phyloP scores from a whole-genome alignment of 805 yeast genomes.

The Metschnikowia corniflorae region DNA sequence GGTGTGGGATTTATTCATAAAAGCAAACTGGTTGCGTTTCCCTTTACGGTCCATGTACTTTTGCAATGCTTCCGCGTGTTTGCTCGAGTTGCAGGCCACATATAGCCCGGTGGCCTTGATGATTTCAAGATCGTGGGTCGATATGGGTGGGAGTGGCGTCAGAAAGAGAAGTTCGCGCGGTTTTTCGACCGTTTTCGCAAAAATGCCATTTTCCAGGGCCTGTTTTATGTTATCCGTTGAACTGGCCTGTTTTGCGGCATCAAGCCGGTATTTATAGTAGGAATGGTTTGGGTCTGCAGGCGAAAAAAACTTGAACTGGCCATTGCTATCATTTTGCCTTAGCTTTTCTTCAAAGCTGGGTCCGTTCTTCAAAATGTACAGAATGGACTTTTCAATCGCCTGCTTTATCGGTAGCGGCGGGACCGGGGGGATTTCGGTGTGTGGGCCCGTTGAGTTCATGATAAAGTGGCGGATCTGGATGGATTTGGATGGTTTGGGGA shows the following conservation, averaged over 20 bases:
- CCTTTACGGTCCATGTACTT: slow-evolving; percentile 36
- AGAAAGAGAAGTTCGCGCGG: slow-evolving; percentile 26
- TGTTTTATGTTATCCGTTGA: slow-evolving; percentile 1
- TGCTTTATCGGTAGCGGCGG: slow-evolving; percentile 42
- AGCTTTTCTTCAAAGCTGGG: slow-evolving; percentile 58
- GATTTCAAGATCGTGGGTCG: slow-evolving; percentile 61
- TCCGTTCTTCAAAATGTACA: slow-evolving; percentile 69
- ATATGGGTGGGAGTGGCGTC: slow-evolving; percentile 37
- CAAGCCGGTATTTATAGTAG: slow-evolving; percentile 52
- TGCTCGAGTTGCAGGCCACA: slow-evolving; percentile 57
- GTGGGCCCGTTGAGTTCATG: too few species aligned
- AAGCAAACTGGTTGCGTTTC: slow-evolving; percentile 60
- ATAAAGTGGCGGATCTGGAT: too few species aligned
- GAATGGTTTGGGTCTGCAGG: slow-evolving; percentile 51
- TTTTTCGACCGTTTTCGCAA: slow-evolving; percentile 1
- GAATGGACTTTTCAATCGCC: slow-evolving; percentile 68
- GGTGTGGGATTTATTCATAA: slow-evolving; percentile 60
- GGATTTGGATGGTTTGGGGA: too few species aligned
- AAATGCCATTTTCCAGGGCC: background rate
- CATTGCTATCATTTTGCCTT: slow-evolving; percentile 41
- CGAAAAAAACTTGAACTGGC: slow-evolving; percentile 62
- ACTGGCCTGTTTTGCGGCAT: background rate
- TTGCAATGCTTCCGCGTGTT: slow-evolving; percentile 30
- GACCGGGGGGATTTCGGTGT: background rate
- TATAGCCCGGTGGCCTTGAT: slow-evolving; percentile 71